These are phyloP conservation scores for Limnanthes douglasii DNA, from an alignment of 345 rosid genomes.

Conservation along the genomic window DNA sequence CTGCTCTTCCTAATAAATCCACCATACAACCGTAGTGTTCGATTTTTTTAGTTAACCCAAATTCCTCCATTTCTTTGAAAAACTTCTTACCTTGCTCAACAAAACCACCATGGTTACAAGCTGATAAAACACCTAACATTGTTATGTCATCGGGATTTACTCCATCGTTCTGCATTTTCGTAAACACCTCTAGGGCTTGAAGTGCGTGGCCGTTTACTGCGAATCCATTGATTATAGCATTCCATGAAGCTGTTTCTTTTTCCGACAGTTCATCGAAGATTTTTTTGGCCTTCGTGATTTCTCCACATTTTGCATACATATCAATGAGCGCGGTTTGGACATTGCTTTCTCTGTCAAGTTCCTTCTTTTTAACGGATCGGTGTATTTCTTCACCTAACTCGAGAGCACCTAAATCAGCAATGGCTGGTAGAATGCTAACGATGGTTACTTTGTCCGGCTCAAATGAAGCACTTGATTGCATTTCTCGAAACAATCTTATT, in stretches of 20 bases:
- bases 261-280: slow-evolving; percentile 28
- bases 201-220: slow-evolving; percentile 57
- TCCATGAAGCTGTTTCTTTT: slow-evolving; percentile 55
- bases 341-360: slow-evolving; percentile 30
- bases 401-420: slow-evolving; percentile 62
- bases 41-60: slow-evolving; percentile 31
- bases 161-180: slow-evolving; percentile 32
- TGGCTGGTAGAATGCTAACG: slow-evolving; percentile 56
- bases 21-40: slow-evolving; percentile 73
- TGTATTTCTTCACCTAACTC: slow-evolving; percentile 57
- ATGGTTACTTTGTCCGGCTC: slow-evolving; percentile 61
- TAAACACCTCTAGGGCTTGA: slow-evolving; percentile 36
- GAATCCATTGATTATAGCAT: slow-evolving; percentile 53
- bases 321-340: slow-evolving; percentile 59
- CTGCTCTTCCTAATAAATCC: slow-evolving; percentile 62
- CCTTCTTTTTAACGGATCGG: slow-evolving; percentile 27
- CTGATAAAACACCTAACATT: slow-evolving; percentile 50
- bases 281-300: slow-evolving; percentile 29
- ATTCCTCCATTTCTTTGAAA: slow-evolving; percentile 39
- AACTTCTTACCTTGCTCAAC: slow-evolving; percentile 56
- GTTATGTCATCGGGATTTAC: slow-evolving; percentile 46
- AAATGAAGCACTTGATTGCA: slow-evolving; percentile 32
- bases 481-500: slow-evolving; percentile 36
- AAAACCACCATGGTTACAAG: slow-evolving; percentile 72
- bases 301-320: slow-evolving; percentile 81